phyloP scores from a whole-genome alignment of 1,284 basidiomycete genomes.

The Volvariella surrecta region DNA sequence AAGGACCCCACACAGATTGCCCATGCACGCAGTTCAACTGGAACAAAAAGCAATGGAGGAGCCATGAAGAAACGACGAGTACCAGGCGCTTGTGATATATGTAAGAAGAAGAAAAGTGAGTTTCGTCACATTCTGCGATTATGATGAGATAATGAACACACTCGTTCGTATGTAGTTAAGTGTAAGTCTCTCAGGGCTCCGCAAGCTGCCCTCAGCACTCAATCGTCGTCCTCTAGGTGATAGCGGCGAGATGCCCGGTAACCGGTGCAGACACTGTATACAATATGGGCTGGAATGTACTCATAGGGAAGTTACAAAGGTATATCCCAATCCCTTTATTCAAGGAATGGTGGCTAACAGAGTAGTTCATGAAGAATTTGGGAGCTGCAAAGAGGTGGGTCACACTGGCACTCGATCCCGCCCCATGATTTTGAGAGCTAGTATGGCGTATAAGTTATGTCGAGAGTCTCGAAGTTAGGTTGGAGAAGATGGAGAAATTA shows the following conservation, averaged over 20 bases:
- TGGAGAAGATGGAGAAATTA: conserved; percentile 65
- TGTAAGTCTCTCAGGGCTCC: too few relatives aligned
- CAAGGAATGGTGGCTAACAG: neutral
- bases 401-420: neutral
- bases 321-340: conserved; percentile 11
- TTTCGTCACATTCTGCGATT: conserved; percentile 5
- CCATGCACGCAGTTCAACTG: too few relatives aligned
- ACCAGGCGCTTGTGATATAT: conserved; percentile 31
- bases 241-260: conserved; percentile 30
- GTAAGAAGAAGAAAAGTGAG: conserved; percentile 33
- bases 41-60: too few relatives aligned
- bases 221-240: conserved; percentile 21
- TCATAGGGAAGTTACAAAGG: conserved; percentile 33
- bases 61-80: conserved; percentile 26
- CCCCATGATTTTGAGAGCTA: neutral
- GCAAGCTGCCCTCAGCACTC: too few relatives aligned
- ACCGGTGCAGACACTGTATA: conserved; percentile 30
- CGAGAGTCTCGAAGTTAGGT: conserved; percentile 61
- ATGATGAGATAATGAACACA: too few relatives aligned
- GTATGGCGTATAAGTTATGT: conserved; percentile 42
- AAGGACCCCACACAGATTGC: too few relatives aligned
- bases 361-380: conserved; percentile 11
- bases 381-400: conserved; percentile 30
- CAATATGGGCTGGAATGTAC: conserved; percentile 30
- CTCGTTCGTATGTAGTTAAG: too few relatives aligned